Evolutionary conservation across 23 red algal genomes (phyloP), one percentile per base, ranked within the genome.

Genomic region (Gracilaria vermiculophylla): DNA sequence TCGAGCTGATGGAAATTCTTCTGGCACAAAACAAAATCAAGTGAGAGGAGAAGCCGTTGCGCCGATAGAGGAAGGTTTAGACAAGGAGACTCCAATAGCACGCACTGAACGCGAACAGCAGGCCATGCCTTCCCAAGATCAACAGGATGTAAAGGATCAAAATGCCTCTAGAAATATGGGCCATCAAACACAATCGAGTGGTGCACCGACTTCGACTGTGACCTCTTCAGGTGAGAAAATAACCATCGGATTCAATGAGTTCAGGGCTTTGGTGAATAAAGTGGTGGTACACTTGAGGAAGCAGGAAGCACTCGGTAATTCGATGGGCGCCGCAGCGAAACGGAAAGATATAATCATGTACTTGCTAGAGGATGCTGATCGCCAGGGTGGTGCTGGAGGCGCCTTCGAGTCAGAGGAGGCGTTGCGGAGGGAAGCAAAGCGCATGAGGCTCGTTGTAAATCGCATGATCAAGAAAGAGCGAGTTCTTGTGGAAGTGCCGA

Each of bases 381-480:
- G 56, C 13, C 62, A 77, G 33, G 86, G 75, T 13, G 90, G 90
- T 21, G 41, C 27, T 32, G 93, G 82, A 3, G 93, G 84, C 7
- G 90, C 81, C 5, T 92, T 95, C 69, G 76, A 82, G 34, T 85
- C 76, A 6, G 97, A 99, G 84, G 90, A 88, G 21, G 97, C 87
- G 16, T 78, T 99, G 16, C 49, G 48, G 42, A 25, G 56, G 23
- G 92, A 99, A 85, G 91, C 90, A 16, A 89, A 85, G 9, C 54
- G 86, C 16, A 76, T 95, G 72, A 69, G 89, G 21, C 78, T 94
- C 19, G 97, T 90, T 35, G 75, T 99, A 24, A 81, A 94, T 44
- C 82, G 92, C 20, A 96, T 99, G 97, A 81, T 95, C 19, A 93
- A 87, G 17, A 92, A 82, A 41, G 97, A 99, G 76, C 60, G 88